These are phyloP conservation scores for Ogataea ramenticola DNA, from an alignment of 805 yeast genomes.

Conservation along the genomic window DNA sequence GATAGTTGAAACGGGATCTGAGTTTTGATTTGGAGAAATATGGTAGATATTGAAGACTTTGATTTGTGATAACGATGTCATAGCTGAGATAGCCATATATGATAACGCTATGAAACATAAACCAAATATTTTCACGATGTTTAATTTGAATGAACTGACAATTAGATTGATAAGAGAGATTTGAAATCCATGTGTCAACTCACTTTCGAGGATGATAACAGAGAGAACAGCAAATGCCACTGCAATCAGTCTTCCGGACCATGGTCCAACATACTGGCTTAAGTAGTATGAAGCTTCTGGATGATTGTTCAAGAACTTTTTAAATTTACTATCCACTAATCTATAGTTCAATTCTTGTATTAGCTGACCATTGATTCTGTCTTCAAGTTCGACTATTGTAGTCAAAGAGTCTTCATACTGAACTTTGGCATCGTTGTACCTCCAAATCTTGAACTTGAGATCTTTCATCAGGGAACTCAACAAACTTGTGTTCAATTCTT, in stretches of 20 bases:
- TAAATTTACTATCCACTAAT: conserved; percentile 1
- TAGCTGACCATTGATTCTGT: conserved; percentile 38
- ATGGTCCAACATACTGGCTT: conserved; percentile 40
- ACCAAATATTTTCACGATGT: conserved; percentile 27
- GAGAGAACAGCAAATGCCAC: conserved; percentile 37
- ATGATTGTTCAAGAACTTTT: not conserved
- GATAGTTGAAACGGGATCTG: conserved; percentile 68
- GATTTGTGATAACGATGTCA: conserved; percentile 58
- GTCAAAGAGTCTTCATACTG: conserved; percentile 46
- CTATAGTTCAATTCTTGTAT: conserved; percentile 26
- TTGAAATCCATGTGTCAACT: conserved; percentile 61
- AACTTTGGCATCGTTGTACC: conserved; percentile 46
- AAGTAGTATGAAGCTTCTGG: conserved; percentile 36
- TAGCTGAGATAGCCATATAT: conserved; percentile 64
- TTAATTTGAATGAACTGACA: conserved; percentile 17
- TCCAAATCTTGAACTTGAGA: conserved; percentile 44
- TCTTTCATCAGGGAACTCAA: conserved; percentile 45
- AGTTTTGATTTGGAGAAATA: conserved; percentile 53
- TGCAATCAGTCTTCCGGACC: conserved; percentile 35
- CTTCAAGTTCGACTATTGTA: conserved; percentile 49
- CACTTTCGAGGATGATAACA: conserved; percentile 60
- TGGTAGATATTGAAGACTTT: conserved; percentile 73
- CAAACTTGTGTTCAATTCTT: conserved; percentile 32
- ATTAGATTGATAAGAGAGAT: conserved; percentile 53
- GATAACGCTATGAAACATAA: conserved; percentile 41